Evolutionary conservation across 495 filamentous ascomycete genomes (phyloP), one percentile per base, ranked within the genome.

Genomic region (Penicillium antarcticum): DNA sequence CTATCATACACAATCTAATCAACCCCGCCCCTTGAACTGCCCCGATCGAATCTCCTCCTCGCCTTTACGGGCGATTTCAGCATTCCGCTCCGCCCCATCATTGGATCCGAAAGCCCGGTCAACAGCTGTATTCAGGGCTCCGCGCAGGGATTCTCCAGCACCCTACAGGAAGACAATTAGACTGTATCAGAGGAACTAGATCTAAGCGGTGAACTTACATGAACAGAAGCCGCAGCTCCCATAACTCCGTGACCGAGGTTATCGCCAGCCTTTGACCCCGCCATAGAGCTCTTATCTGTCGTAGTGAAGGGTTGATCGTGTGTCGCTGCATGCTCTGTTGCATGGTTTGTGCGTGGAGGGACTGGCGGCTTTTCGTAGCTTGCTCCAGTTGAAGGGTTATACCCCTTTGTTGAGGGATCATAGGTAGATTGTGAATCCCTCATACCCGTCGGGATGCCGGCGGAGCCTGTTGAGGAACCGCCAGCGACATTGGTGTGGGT

Each of bases 91-190:
- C 1, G 63, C 70, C 3, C 66, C 63, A 17, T 73, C 61, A 3
- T 64, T 45, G n/a, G 69, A 61, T 16, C 71, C 69, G 51, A 75
- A 73, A 0, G 70, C 57, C 51, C 61, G 60, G 39, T 77, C 74
- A 38, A 75, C 67, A 0, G 69, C 66, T 3, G 68, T 58, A 44
- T 56, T 70, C 17, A 75, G 19, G 5, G 60, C 61, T 4, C 73
- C 73, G n/a, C 73, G 69, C n/a, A 76, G 57, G 2, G 69, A 66
- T 52, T 76, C 73, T n/a, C 72, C 72, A 17, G 63, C 62, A 7
- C 73, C 73, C 71, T 75, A 47, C 5, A 35, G 24, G 12, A 16
- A 33, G 13, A 42, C 12, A 14, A 35, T 33, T 7, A 54, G 37
- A 35, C 2, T 10, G 26, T 14, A 40, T 35, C 33, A 26, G 33